Evolutionary conservation across 345 rosid species (phyloP), one percentile per base, ranked within the genome.

Genomic region (Citrus medica): DNA sequence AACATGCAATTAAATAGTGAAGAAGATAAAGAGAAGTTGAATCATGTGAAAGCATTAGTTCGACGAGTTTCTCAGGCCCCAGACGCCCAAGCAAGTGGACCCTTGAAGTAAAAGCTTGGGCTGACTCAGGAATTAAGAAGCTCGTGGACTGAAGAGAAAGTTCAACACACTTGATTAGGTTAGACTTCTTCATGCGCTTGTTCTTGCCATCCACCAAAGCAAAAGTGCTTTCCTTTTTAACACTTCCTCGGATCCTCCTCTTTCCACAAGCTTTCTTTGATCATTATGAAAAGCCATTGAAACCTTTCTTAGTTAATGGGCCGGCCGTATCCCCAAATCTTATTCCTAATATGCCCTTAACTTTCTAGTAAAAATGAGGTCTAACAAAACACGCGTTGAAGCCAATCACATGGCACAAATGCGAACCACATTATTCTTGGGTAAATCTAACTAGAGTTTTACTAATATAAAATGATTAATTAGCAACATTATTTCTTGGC

Each of bases 191-290:
- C 42, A 74, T 40, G 7, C 40, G 4, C 28, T 46, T 64, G 62
- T 13, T 28, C 32, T 64, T 75, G 78, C 71, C 0, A 65, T 64
- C 78, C 71, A 51, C 78, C 71, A 51, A 64, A n/a, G 71, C 71
- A 65, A 33, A 65, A 14, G 62, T 32, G 33, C 22, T 76, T 75
- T 48, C 9, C 30, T 46, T 35, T 42, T 30, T 14, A 32, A 5
- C 56, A 30, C 61, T 30, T 53, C 71, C 32, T 76, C 9, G 78
- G 78, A 76, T 76, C 71, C 78, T 33, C 35, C 30, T 24, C 21
- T 66, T 66, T 53, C 37, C 51, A 7, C 51, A 46, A 46, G 51
- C 51, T 46, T 46, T 46, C 51, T 33, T 33, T 33, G 14, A 59
- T 75, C 42, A 35, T 37, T 40, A 35, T 64, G 28, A 64, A 64